Conservation (phyloP, 2,329 filamentous ascomycete genomes). For the Alternaria consortialis region DNA sequence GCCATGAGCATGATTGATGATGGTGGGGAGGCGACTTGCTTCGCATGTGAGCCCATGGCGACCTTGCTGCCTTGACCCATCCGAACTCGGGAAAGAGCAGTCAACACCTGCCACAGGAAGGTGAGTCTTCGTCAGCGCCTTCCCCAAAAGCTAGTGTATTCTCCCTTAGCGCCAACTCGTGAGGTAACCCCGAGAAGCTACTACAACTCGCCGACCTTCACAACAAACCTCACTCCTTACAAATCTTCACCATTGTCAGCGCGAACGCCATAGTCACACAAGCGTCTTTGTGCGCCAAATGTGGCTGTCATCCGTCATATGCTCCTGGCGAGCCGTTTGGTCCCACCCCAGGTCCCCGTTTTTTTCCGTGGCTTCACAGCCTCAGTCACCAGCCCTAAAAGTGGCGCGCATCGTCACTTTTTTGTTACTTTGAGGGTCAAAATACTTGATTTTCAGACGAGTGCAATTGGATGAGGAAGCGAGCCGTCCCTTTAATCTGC, state of each 20-base stretch:
- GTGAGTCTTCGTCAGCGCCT: constrained; percentile 12
- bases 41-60: constrained; percentile 26
- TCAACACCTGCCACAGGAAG: constrained; percentile 4
- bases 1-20: not conserved
- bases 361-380: constrained; percentile 11
- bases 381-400: constrained; percentile 14
- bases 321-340: constrained; percentile 10
- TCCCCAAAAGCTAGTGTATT: not conserved
- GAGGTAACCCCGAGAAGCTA: not conserved
- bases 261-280: constrained; percentile 11
- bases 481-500: constrained; percentile 2
- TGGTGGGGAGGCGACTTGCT: constrained; percentile 11
- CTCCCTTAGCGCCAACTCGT: not conserved
- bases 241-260: constrained; percentile 13
- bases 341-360: not conserved
- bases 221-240: constrained; percentile 5
- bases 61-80: constrained; percentile 38
- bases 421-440: constrained; percentile 9
- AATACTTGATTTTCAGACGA: not conserved
- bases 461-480: not conserved
- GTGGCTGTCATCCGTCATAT: constrained; percentile 14
- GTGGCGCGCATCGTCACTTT: not conserved
- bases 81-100: constrained; percentile 27
- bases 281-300: constrained; percentile 7
- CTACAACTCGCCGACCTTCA: constrained; percentile 5